Conservation (phyloP, 1,284 basidiomycete genomes). For the Pseudozyma thailandica region DNA sequence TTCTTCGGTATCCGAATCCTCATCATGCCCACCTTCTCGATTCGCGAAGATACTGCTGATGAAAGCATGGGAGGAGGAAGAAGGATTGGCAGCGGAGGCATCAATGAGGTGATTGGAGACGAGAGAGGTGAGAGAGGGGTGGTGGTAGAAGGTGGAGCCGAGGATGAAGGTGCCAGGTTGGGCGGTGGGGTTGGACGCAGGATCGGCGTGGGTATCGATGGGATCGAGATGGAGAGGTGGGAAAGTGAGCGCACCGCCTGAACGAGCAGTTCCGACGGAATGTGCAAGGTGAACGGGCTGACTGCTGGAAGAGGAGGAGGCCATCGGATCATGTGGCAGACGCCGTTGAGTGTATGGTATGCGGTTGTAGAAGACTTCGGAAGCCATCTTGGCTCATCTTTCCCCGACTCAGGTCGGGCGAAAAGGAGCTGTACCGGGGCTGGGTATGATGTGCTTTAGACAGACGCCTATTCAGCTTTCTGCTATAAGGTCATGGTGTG, state of each 20-base stretch:
- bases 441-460: no score
- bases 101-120: slow-evolving; percentile 44
- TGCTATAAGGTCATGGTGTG: no score
- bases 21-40: slow-evolving; percentile 25
- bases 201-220: slow-evolving; percentile 17
- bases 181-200: slow-evolving; percentile 13
- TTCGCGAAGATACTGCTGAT: slow-evolving; percentile 34
- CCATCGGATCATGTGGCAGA: background rate
- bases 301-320: slow-evolving; percentile 3
- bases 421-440: no score
- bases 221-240: slow-evolving; percentile 54
- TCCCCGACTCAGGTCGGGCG: background rate
- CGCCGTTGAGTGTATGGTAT: slow-evolving; percentile 33
- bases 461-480: background rate
- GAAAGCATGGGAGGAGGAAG: slow-evolving; percentile 21
- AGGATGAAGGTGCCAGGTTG: slow-evolving; percentile 35
- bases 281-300: slow-evolving; percentile 1
- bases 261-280: slow-evolving; percentile 29
- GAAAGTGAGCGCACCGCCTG: slow-evolving; percentile 41
- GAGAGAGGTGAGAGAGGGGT: slow-evolving; percentile 42
- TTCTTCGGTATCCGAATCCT: slow-evolving; percentile 29
- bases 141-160: slow-evolving; percentile 50
- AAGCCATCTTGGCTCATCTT: slow-evolving; percentile 34
- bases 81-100: slow-evolving; percentile 24
- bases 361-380: slow-evolving; percentile 47